Evolutionary conservation across 2,329 filamentous ascomycete species (phyloP).

Genomic region (Botryosphaeria dothidea): DNA sequence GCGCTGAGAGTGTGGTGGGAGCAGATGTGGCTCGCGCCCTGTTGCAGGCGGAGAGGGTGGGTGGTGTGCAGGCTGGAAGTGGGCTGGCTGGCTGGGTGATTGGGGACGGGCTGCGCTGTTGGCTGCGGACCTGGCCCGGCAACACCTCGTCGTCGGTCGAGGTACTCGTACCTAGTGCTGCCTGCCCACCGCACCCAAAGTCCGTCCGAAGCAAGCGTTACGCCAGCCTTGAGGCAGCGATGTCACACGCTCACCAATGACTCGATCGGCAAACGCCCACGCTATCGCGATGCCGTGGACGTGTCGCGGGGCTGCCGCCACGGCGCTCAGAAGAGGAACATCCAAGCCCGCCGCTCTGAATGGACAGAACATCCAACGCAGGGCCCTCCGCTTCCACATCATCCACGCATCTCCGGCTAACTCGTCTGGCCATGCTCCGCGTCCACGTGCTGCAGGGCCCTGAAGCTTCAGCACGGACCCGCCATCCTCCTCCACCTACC

Average conservation of each 20-base stretch:
- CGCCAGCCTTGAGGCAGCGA: neutral
- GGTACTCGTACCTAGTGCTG: conserved; percentile 6
- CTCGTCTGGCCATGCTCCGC: neutral
- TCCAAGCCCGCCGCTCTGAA: too few relatives aligned
- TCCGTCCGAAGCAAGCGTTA: neutral
- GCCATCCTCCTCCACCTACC: neutral
- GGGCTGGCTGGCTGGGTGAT: conserved; percentile 1
- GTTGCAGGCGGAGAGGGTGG: neutral
- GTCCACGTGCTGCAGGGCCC: neutral
- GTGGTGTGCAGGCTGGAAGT: neutral
- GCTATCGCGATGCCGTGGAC: neutral
- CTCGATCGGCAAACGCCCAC: neutral
- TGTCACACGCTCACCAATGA: conserved; percentile 9
- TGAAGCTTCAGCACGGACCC: neutral
- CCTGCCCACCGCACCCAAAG: conserved; percentile 10
- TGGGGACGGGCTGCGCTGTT: neutral
- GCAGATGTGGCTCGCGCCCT: neutral
- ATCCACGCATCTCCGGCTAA: neutral
- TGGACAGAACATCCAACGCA: too few relatives aligned
- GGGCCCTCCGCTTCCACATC: neutral
- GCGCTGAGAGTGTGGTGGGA: neutral
- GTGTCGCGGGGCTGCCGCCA: neutral
- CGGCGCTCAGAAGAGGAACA: too few relatives aligned
- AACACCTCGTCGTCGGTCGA: conserved; percentile 6
- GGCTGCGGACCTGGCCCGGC: conserved; percentile 2